phyloP scores from a whole-genome alignment of 2,329 filamentous ascomycete species.

The Fusarium setosum region DNA sequence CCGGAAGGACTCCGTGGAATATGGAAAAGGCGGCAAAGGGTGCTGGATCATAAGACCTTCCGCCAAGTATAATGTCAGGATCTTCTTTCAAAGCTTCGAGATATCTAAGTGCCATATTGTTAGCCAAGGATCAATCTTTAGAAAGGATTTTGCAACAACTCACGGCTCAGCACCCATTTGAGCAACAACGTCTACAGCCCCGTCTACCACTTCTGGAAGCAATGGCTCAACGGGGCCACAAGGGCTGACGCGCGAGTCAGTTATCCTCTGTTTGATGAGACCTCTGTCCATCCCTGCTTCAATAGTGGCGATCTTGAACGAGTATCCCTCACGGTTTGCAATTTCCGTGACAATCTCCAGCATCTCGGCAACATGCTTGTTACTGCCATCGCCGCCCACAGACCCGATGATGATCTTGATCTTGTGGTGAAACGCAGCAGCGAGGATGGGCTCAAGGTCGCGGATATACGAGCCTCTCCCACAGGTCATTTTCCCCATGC shows the following conservation, averaged over 20 bases:
- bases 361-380: constrained; percentile 54
- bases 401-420: constrained; percentile 49
- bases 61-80: constrained; percentile 46
- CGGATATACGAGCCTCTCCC: constrained; percentile 49
- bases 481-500: constrained; percentile 51
- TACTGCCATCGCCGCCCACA: constrained; percentile 53
- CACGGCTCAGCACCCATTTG: constrained; percentile 41
- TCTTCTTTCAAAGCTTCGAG: constrained; percentile 30
- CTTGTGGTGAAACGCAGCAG: constrained; percentile 36
- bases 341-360: constrained; percentile 51
- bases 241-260: constrained; percentile 36
- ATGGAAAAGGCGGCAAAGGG: constrained; percentile 54
- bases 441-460: constrained; percentile 49
- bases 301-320: constrained; percentile 48
- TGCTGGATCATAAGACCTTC: constrained; percentile 53
- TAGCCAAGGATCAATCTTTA: background rate
- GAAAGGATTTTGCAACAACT: background rate
- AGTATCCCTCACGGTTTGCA: constrained; percentile 39
- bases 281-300: constrained; percentile 46
- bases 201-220: constrained; percentile 32
- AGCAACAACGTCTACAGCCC: constrained; percentile 34
- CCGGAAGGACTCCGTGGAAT: constrained; percentile 44
- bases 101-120: constrained; percentile 17
- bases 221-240: constrained; percentile 50
- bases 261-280: constrained; percentile 43